Percentiles rank a stretch among this genome's conserved stretches.
Conservation (phyloP, 2,329 filamentous ascomycete species). For the Metarhizium album region DNA sequence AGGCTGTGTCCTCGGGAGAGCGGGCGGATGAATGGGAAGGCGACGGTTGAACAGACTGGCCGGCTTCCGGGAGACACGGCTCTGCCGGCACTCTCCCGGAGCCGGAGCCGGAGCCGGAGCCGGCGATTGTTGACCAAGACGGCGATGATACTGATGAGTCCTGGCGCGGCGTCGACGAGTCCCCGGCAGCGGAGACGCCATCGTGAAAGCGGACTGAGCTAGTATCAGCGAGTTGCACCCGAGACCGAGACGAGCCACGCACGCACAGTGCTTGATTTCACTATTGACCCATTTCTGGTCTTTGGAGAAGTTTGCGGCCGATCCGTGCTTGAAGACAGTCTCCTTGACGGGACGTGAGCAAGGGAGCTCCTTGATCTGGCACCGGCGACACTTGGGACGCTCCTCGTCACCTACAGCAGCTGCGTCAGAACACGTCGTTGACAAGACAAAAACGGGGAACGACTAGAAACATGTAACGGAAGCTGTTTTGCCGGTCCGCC, state of each 20-base stretch:
- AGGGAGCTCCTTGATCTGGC: constrained; percentile 20
- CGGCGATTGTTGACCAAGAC: not conserved
- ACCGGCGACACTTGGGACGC: constrained; percentile 25
- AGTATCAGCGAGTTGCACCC: not conserved
- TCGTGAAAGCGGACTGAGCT: constrained; percentile 12
- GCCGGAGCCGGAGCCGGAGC: no score
- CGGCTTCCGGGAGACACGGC: not conserved
- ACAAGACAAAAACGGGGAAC: no score
- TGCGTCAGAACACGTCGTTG: not conserved
- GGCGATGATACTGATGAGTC: not conserved
- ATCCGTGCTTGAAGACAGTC: constrained; percentile 27
- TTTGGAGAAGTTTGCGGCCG: constrained; percentile 20
- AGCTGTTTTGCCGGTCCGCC: no score
- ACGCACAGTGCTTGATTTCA: constrained; percentile 23
- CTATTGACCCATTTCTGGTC: constrained; percentile 28
- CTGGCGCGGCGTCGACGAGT: not conserved
- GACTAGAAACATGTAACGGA: not conserved
- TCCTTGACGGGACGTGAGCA: constrained; percentile 24
- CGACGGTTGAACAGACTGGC: not conserved
- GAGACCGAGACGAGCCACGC: not conserved
- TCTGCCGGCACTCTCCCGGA: not conserved
- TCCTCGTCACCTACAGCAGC: constrained; percentile 24
- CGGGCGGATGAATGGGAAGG: not conserved
- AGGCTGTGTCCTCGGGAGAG: constrained; percentile 1
- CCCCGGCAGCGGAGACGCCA: constrained; percentile 5